phyloP scores from a whole-genome alignment of 768 basidiomycete species.

The Lactarius tabidus region DNA sequence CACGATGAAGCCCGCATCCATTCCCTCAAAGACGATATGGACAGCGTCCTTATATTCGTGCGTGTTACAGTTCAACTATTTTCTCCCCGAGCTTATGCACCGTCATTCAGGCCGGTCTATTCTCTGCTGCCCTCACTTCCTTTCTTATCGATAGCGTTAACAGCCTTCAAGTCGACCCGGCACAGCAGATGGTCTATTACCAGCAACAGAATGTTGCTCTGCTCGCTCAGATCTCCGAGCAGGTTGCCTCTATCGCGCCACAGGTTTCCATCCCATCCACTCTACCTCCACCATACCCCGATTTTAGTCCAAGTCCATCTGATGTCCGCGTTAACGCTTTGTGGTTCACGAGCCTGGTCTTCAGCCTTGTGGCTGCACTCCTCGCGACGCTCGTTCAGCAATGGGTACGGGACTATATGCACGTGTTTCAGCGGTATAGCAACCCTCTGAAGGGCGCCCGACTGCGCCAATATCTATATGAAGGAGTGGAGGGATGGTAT shows the following conservation, averaged over 20 bases:
- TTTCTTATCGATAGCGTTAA: conserved; percentile 10
- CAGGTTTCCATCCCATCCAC: background rate
- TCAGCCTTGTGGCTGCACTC: conserved; percentile 37
- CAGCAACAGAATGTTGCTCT: conserved; percentile 8
- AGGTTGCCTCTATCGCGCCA: background rate
- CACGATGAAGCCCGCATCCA: too few relatives aligned
- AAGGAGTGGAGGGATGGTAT: conserved; percentile 39
- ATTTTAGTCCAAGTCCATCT: conserved; percentile 27
- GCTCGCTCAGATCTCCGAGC: background rate
- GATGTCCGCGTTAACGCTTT: conserved; percentile 38
- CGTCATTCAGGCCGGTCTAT: conserved; percentile 9
- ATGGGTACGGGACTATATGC: conserved; percentile 41
- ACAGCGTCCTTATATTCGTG: background rate
- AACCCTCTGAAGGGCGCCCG: conserved; percentile 35
- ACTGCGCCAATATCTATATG: conserved; percentile 37
- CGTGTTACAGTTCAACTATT: background rate
- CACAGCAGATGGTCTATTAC: background rate
- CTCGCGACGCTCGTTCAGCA: conserved; percentile 40
- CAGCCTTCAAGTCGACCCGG: conserved; percentile 2
- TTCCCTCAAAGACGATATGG: background rate
- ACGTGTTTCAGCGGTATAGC: conserved; percentile 31
- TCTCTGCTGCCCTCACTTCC: conserved; percentile 6
- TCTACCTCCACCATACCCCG: background rate
- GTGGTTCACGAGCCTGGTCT: conserved; percentile 37
- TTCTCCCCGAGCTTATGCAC: background rate